Evolutionary conservation across 768 basidiomycete species (phyloP).

Genomic region (Amanita jacksonii): DNA sequence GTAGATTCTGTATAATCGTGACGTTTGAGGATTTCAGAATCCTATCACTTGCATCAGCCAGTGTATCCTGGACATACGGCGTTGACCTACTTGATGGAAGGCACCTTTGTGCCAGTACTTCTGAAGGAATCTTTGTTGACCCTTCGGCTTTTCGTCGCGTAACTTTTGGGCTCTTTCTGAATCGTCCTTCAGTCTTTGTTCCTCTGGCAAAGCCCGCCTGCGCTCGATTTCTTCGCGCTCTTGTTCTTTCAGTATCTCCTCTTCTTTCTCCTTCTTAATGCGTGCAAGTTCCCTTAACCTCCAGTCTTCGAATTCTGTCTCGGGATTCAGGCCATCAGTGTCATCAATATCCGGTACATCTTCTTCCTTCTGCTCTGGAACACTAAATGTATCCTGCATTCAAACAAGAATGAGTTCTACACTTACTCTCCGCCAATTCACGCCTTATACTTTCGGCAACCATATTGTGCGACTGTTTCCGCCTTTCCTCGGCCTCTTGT

Average conservation of each 20-base stretch:
- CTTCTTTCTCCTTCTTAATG: conserved; percentile 92
- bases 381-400: background rate
- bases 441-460: conserved; percentile 91
- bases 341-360: conserved; percentile 86
- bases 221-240: conserved; percentile 90
- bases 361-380: conserved; percentile 80
- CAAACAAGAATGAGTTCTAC: too few species aligned
- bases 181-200: conserved; percentile 87
- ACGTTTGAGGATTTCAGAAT: conserved; percentile 74
- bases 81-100: conserved; percentile 74
- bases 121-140: conserved; percentile 86
- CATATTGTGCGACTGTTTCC: conserved; percentile 82
- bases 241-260: conserved; percentile 66
- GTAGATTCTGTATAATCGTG: conserved; percentile 90
- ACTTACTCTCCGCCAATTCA: conserved; percentile 86
- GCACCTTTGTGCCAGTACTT: conserved; percentile 99
- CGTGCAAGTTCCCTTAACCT: conserved; percentile 87
- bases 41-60: conserved; percentile 28
- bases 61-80: background rate
- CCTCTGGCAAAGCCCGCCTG: conserved; percentile 86
- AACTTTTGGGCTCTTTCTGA: conserved; percentile 74
- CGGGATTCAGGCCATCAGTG: conserved; percentile 85
- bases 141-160: conserved; percentile 84
- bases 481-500: conserved; percentile 69
- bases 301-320: conserved; percentile 93